These are phyloP conservation scores for Penicillium roqueforti DNA, from an alignment of 495 filamentous ascomycete genomes.

Conservation along the genomic window DNA sequence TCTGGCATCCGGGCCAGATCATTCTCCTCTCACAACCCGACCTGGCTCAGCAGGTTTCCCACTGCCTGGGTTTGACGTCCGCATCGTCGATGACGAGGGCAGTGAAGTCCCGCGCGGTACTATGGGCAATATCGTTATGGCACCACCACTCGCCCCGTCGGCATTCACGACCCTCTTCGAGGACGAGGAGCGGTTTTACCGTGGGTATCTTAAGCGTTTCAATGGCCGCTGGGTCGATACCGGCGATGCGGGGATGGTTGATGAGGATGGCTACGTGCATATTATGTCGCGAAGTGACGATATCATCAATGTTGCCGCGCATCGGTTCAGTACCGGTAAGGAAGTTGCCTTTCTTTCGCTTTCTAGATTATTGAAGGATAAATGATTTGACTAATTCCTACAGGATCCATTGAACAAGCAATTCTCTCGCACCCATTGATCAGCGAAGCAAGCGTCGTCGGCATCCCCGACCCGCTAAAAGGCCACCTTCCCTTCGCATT, in stretches of 20 bases:
- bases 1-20: slow-evolving; percentile 4
- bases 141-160: slow-evolving; percentile 74
- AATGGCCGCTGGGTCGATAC: slow-evolving; percentile 80
- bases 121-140: slow-evolving; percentile 94
- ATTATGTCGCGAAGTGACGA: slow-evolving; percentile 87
- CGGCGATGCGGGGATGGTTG: slow-evolving; percentile 83
- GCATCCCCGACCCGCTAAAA: slow-evolving; percentile 79
- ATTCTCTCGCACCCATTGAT: slow-evolving; percentile 74
- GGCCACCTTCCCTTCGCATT: slow-evolving; percentile 91
- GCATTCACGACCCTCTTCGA: slow-evolving; percentile 81
- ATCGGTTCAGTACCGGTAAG: slow-evolving; percentile 82
- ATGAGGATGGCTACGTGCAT: slow-evolving; percentile 76
- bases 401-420: slow-evolving; percentile 82
- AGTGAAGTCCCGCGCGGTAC: slow-evolving; percentile 57
- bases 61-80: slow-evolving; percentile 86
- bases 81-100: slow-evolving; percentile 76
- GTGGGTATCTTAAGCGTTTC: slow-evolving; percentile 76
- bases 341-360: neutral
- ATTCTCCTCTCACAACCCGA: slow-evolving; percentile 52
- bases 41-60: slow-evolving; percentile 86
- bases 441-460: slow-evolving; percentile 78
- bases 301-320: slow-evolving; percentile 92
- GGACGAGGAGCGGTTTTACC: slow-evolving; percentile 80
- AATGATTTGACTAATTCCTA: neutral
- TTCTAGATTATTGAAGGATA: neutral